phyloP scores from a whole-genome alignment of 2,329 filamentous ascomycete genomes.

The Sphaerulina musiva region DNA sequence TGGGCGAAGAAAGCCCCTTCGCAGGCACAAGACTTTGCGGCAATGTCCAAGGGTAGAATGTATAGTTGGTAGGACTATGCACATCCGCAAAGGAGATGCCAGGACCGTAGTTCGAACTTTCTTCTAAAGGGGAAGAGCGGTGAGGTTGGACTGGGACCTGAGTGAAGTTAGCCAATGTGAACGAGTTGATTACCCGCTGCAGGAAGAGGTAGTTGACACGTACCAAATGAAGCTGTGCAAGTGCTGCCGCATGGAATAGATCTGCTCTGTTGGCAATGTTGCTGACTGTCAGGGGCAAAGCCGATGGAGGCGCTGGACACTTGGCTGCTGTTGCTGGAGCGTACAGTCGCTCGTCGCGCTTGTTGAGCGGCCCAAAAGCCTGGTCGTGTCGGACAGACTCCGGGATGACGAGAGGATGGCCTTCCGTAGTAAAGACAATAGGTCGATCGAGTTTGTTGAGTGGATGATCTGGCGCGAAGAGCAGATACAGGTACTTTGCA shows the following conservation, averaged over 20 bases:
- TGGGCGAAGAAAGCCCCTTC: slow-evolving; percentile 69
- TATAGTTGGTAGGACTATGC: slow-evolving; percentile 65
- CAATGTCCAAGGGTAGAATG: slow-evolving; percentile 88
- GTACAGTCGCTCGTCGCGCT: not conserved
- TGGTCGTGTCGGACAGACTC: not conserved
- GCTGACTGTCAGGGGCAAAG: slow-evolving; percentile 65
- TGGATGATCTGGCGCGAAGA: slow-evolving; percentile 80
- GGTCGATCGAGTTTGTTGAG: slow-evolving; percentile 80
- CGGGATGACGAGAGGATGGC: slow-evolving; percentile 79
- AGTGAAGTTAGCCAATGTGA: no score
- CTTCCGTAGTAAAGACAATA: slow-evolving; percentile 93
- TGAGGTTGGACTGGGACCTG: slow-evolving; percentile 46
- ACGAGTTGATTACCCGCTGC: no score
- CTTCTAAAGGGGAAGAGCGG: slow-evolving; percentile 44
- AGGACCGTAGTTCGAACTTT: slow-evolving; percentile 43
- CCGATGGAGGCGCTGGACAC: slow-evolving; percentile 59
- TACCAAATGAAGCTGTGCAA: slow-evolving; percentile 67
- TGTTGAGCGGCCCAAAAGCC: not conserved
- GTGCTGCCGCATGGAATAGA: slow-evolving; percentile 79
- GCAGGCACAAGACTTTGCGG: slow-evolving; percentile 66
- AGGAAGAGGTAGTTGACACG: no score
- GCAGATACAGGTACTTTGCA: slow-evolving; percentile 86
- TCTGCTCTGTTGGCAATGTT: slow-evolving; percentile 71
- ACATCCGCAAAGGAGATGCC: slow-evolving; percentile 51
- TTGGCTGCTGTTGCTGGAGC: slow-evolving; percentile 39